Base-by-base conservation (phyloP, 768 basidiomycete genomes). In the Psilocybe subaeruginosa region DNA sequence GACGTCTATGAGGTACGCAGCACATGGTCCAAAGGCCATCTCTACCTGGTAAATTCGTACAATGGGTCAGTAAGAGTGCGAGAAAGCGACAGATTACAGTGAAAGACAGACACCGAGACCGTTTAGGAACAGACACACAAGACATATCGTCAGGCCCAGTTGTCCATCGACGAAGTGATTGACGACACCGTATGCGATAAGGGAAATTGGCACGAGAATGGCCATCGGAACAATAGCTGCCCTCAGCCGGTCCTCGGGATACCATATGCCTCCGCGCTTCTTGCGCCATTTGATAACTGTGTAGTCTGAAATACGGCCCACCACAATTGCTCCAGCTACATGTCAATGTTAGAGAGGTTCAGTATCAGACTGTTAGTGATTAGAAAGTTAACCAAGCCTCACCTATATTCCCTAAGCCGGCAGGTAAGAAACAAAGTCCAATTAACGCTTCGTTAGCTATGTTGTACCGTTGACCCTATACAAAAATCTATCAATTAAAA, bases 171-270 rank as follows among this genome's bases (percentile, higher is more conserved):
- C 74, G 67, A 79, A 88, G 35, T 76, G 67, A 12, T 80, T 85
- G n/a, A 81, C 67, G 2, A 89, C 62, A 0, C 88, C 88, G 0
- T 77, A 78, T 0, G 73, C 53, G 0, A 84, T 68, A 2, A 86
- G 70, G 0, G 87, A 83, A 0, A 86, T 27, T 0, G 89, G 91
- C 3, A 82, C 75, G 30, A 89, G 73, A 16, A 83, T 33, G 0
- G 78, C 72, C 3, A 78, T 78, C 8, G 84, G 83, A 5, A 77
- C 64, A 35, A 85, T 68, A 1, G 82, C 75, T 1, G 79, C 86
- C 1, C 85, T 79, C 27, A 91, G 77, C 4, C 89, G 83, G 64
- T 89, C 90, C 70, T 92, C 89, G 0, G 89, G 89, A 46, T 84
- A 81, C 87, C 86, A 89, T 1, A 75, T 65, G 0, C 87, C 88